A percentile compares a stretch with the other conserved stretches of the same genome.
Conservation (phyloP, 768 basidiomycete genomes). For the Hortiboletus campestris region DNA sequence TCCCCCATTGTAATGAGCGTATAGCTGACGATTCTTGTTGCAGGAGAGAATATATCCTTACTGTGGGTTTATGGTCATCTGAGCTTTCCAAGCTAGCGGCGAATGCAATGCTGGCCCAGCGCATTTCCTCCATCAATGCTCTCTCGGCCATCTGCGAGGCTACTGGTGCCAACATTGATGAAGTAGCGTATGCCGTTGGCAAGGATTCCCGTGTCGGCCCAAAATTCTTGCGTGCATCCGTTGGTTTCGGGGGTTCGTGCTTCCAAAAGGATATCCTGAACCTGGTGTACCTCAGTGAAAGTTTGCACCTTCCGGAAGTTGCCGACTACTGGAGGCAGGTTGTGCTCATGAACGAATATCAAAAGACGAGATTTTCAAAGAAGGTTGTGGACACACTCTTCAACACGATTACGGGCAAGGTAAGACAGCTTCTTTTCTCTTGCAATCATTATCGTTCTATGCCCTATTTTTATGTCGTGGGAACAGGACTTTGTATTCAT, state of each 20-base stretch:
- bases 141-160: slow-evolving; percentile 98
- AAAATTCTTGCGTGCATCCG: slow-evolving; percentile 92
- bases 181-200: slow-evolving; percentile 93
- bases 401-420: slow-evolving; percentile 97
- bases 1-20: neutral
- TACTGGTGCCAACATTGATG: slow-evolving; percentile 98
- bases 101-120: slow-evolving; percentile 99
- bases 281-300: slow-evolving; percentile 95
- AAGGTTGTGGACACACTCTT: slow-evolving; percentile 96
- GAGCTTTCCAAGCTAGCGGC: slow-evolving; percentile 98
- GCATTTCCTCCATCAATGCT: slow-evolving; percentile 97
- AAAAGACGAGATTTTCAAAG: slow-evolving; percentile 94
- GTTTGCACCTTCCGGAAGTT: slow-evolving; percentile 91
- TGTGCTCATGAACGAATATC: slow-evolving; percentile 98
- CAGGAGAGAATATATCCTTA: slow-evolving; percentile 77
- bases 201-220: slow-evolving; percentile 90
- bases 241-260: slow-evolving; percentile 97
- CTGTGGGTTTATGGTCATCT: slow-evolving; percentile 97
- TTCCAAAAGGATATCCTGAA: slow-evolving; percentile 99
- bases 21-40: slow-evolving; percentile 1
- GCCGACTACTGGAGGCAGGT: slow-evolving; percentile 98
- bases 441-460: neutral
- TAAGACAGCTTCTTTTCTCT: slow-evolving; percentile 28
- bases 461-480: slow-evolving; percentile 2
- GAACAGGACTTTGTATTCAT: slow-evolving; percentile 5